Conservation (phyloP, 495 filamentous ascomycete genomes). For the Niebla homalea region DNA sequence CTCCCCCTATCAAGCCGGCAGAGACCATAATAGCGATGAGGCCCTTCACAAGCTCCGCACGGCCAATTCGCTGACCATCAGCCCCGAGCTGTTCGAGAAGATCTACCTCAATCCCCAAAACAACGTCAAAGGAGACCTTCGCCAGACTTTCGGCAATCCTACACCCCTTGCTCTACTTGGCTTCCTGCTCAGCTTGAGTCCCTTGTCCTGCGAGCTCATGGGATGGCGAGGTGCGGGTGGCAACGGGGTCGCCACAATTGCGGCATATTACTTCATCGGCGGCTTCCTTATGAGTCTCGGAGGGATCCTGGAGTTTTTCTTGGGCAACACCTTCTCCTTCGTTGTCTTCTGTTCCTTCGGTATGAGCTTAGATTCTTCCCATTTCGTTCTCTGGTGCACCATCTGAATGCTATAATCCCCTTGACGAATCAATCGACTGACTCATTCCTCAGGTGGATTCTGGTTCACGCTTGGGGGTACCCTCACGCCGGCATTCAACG, state of each 20-base stretch:
- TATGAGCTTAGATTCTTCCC: neutral
- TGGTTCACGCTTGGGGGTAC: conserved; percentile 42
- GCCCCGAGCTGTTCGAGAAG: conserved; percentile 59
- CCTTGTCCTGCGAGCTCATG: conserved; percentile 53
- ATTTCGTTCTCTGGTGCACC: neutral
- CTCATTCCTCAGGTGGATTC: conserved; percentile 31
- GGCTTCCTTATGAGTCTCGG: conserved; percentile 47
- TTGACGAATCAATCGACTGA: neutral
- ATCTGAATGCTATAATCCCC: too few relatives aligned
- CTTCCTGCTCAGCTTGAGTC: conserved; percentile 51
- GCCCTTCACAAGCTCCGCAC: conserved; percentile 26
- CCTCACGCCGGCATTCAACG: conserved; percentile 30
- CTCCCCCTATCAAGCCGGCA: conserved; percentile 8
- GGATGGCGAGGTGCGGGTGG: conserved; percentile 54
- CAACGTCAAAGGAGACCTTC: conserved; percentile 40
- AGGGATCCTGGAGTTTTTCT: conserved; percentile 52
- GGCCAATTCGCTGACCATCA: conserved; percentile 41
- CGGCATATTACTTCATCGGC: conserved; percentile 18
- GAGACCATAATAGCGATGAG: conserved; percentile 14
- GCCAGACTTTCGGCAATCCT: conserved; percentile 52
- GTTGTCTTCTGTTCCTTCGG: conserved; percentile 46
- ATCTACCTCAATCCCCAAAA: conserved; percentile 57
- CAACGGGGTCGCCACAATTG: conserved; percentile 37
- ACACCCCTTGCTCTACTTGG: conserved; percentile 54
- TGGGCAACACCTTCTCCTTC: conserved; percentile 59